Base-by-base conservation (phyloP, 306 rosid genomes). In the Dryas drummondii region DNA sequence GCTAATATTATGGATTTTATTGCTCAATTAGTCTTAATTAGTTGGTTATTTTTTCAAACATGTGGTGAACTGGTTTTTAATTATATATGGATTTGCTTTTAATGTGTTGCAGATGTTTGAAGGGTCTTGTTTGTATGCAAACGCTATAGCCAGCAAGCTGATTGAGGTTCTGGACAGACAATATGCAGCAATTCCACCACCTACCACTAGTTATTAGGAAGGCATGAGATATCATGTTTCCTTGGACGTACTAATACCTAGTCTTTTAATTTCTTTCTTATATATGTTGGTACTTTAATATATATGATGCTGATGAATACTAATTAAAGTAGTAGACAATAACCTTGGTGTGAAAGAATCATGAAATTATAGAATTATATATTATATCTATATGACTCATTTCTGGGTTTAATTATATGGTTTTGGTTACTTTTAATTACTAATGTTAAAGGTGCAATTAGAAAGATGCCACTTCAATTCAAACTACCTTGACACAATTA, bases 51-150 rank as follows among this genome's bases (percentile, higher is more conserved):
- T 32, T 32, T 32, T 32, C 37, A 32, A 32, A 32, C 37, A 32
- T 1, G 37, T 32, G 10, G 6, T 19, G 5, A 7, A 10, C 5
- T 15, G 4, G 22, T 10, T 65, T 66, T 70, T 12, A 16, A 19
- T 15, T 48, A 12, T 13, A 32, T 1, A 32, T 32, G 37, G 44
- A 1, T 9, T 40, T 66, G 7, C 15, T n/a, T 50, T 57, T 46
- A 22, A 42, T 27, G n/a, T n/a, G 68, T 58, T 55, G 45, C 78
- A 76, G 84, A 76, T 81, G 64, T 64, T 58, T 44, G 74, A 81
- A 64, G 81, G 79, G 32, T 81, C 84, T 56, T 81, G 66, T 8
- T 13, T 81, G 69, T 76, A 81, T 57, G 81, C 84, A n/a, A 70
- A 74, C 41, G 84, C 81, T 9, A 76, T 81, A 5, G 84, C 84